Evolutionary conservation across 148 eudicot genomes (phyloP), one percentile per base, ranked within the genome.

Genomic region (Cornus kousa): DNA sequence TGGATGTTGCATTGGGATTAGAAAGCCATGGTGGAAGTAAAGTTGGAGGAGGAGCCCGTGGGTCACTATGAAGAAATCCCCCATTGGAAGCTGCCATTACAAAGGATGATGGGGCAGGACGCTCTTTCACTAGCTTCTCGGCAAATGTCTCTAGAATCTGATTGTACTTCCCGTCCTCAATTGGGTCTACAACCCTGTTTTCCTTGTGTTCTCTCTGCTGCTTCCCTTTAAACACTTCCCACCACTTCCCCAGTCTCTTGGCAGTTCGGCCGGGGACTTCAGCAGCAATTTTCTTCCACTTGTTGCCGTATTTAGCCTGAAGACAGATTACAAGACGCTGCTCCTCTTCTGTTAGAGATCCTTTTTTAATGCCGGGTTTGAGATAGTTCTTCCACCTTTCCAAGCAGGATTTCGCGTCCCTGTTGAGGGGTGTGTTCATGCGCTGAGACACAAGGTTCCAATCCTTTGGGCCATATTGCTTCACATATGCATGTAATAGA

Each of bases 141-240:
- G 97, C 93, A 53, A 94, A 94, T 5, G 87, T 94, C 78, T 92
- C 93, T 43, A 94, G 80, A 22, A 94, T 88, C 67, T 82, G 78
- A 19, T 92, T 88, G 90, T 94, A 91, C 40, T 90, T 94, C 1
- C 93, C 85, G 40, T 89, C 89, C 69, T 89, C 93, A 0, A 86
- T 87, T 0, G 92, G 98, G 32, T 90, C 92, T 3, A 79, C 46
- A 23, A 80, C 72, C 87, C 87, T 89, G 32, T 39, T 88, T 66
- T 88, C 89, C 74, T 90, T 88, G 13, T 86, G 84, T 7, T 87
- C 93, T 68, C 98, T 74, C 67, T 86, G 88, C 7, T 92, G 98
- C 65, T 94, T 94, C 87, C 92, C 98, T 77, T 92, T 92, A 70
- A 91, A 94, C 9, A 94, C 97, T 74, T 94, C 98, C 98, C 95